Base-by-base conservation (phyloP, 1,139 yeast genomes). In the Geotrichum aggregatum region DNA sequence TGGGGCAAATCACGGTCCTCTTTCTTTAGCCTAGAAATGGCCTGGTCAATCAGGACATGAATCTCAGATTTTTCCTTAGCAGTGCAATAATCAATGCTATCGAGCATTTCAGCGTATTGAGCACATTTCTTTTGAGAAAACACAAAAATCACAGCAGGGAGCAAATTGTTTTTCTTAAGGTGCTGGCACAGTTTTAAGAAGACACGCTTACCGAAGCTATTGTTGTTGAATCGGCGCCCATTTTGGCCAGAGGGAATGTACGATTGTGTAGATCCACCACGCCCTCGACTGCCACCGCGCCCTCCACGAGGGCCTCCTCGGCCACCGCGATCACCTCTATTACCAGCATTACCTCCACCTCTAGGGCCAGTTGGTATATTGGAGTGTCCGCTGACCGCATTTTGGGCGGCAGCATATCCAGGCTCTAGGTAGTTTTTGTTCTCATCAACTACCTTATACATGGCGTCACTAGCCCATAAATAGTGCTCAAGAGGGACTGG, bases 1-100 rank as follows among this genome's bases (percentile, higher is more conserved):
- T 92, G 98, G 0, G 98, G 98, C 52, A 92, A 74, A 54, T 86
- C 94, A 56, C 98, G 77, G 66, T 92, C 99, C 62, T 92, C 98
- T 61, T 84, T 84, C 63, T 87, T 87, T 67, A 92, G 77, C 52
- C 98, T 77, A 0, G 92, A 78, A 30, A 91, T 85, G 0, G 98
- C 95, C 61, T 83, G 80, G 62, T 91, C 96, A 55, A 92, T 82
- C 63, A 92, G 91, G 88, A 89, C 84, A 65, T 87, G 95, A 54
- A 92, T 84, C 64, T 88, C 96, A 0, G 96, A 85, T 61, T 86
- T 84, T 65, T 92, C 98, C 58, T 78, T 81, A 8, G 87, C 84
- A 50, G 77, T 83, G 64, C 95, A 86, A 66, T 88, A 87, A 64
- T 89, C 94, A 44, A 87, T 73, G 38, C 89, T 80, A 13, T 77